These are phyloP conservation scores for Asparagopsis taxiformis DNA, from an alignment of 31 red algal species.

Conservation along the genomic window DNA sequence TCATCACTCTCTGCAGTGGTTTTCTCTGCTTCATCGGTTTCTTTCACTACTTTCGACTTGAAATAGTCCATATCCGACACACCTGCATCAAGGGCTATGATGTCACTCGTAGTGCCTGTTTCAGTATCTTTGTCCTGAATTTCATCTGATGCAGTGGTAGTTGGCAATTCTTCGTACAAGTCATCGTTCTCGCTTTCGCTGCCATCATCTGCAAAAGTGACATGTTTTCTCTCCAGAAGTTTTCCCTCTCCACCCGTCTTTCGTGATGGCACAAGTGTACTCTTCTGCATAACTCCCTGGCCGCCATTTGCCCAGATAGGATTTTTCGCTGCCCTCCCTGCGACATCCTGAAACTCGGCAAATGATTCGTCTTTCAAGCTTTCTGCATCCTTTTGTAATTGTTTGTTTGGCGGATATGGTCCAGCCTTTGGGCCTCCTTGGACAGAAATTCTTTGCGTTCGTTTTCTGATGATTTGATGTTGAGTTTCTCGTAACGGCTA, in stretches of 20 bases:
- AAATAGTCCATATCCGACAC: too few species aligned
- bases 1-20: conserved; percentile 12
- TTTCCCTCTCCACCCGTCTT: conserved; percentile 62
- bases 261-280: conserved; percentile 30
- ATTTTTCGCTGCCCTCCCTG: conserved; percentile 27
- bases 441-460: conserved; percentile 32
- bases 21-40: conserved; percentile 27
- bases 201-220: conserved; percentile 69
- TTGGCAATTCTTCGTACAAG: conserved; percentile 51
- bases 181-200: conserved; percentile 45
- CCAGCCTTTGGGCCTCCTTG: conserved; percentile 28
- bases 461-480: conserved; percentile 18
- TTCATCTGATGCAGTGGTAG: neutral
- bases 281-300: conserved; percentile 22
- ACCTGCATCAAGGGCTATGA: too few species aligned
- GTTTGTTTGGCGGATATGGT: conserved; percentile 2
- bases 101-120: too few species aligned
- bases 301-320: conserved; percentile 66
- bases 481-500: conserved; percentile 20
- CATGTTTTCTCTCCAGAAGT: conserved; percentile 62
- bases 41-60: too few species aligned
- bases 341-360: conserved; percentile 68
- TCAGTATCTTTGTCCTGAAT: conserved; percentile 12
- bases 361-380: too few species aligned
- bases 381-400: neutral